A percentile compares a stretch with the other conserved stretches of the same genome.
Evolutionary conservation across 768 basidiomycete species (phyloP).

Genomic region (Amanita subjunquillea): DNA sequence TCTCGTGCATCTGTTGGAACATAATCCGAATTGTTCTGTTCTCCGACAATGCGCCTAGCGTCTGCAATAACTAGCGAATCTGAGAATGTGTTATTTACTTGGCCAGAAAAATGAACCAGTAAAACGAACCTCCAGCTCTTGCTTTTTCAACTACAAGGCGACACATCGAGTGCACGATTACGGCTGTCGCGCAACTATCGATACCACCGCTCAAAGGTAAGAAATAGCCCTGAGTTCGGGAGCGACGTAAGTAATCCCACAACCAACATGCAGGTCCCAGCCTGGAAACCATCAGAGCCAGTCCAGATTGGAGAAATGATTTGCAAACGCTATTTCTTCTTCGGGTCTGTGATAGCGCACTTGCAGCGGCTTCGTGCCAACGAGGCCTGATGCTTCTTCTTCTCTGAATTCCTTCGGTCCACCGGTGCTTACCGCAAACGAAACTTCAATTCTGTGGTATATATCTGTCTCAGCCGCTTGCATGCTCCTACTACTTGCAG

Average conservation of each 20-base stretch:
- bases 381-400: constrained; percentile 32
- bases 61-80: constrained; percentile 84
- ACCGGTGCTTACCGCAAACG: constrained; percentile 69
- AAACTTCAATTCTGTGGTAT: constrained; percentile 78
- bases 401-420: constrained; percentile 56
- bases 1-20: constrained; percentile 82
- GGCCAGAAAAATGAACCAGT: not conserved
- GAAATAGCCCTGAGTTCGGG: constrained; percentile 90
- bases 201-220: constrained; percentile 93
- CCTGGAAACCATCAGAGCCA: constrained; percentile 26
- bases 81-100: constrained; percentile 16
- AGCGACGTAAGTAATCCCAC: constrained; percentile 98
- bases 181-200: constrained; percentile 94
- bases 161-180: constrained; percentile 96
- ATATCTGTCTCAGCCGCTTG: constrained; percentile 71
- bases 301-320: not conserved
- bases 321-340: constrained; percentile 92
- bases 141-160: constrained; percentile 80
- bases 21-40: constrained; percentile 72
- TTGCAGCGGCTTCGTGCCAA: constrained; percentile 27
- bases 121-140: constrained; percentile 49
- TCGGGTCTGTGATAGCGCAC: constrained; percentile 79
- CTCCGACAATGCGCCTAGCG: constrained; percentile 82
- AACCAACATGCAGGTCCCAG: constrained; percentile 98
- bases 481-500: constrained; percentile 75